Base-by-base conservation (phyloP, 1,284 basidiomycete species). In the Mixia osmundae region DNA sequence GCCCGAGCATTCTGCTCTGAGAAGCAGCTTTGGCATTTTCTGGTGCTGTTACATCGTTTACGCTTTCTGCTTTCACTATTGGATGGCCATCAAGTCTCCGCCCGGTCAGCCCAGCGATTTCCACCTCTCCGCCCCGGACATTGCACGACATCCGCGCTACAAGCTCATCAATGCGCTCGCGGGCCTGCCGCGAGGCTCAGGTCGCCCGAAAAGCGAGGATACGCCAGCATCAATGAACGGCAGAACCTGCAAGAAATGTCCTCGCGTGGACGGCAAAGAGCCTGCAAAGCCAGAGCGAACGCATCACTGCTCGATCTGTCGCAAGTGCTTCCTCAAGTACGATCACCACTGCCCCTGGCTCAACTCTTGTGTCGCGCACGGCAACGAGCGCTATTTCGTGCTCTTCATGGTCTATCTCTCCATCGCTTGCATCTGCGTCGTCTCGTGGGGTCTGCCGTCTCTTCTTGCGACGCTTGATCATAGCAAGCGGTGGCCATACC, bases 381-480 rank as follows among this genome's bases (percentile, higher is more conserved):
- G 89, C 53, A 97, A 97, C 52, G 87, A 95, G 55, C 69, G 89
- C 0, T 82, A 95, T 57, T 97, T 97, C 50, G 67, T 91, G 23
- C 62, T 95, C 24, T 97, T 95, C 66, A 75, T 95, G 80, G 77
- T 40, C 30, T 49, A 53, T 32, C 45, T 51, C 33, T 39, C 50
- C 9, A 20, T 47, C 19, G 43, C 47, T 2, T 47, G 45, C 27
- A 32, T 36, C 16, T 44, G 40, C 20, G 44, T 47, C 7, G 42
- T 42, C 2, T 30, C 30, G 3, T 44, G 39, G 32, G 50, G 50
- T 30, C 50, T 46, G 35, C 2, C 8, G 12, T 37, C 35, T 15
- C 25, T 49, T 27, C 32, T 35, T 29, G 11, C 22, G 14, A 41
- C 39, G 25, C 26, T 48, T n/a, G 34, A 39, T 21, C 43, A 39